Conservation (phyloP, 1,284 basidiomycete species). For the Boletus smithii region DNA sequence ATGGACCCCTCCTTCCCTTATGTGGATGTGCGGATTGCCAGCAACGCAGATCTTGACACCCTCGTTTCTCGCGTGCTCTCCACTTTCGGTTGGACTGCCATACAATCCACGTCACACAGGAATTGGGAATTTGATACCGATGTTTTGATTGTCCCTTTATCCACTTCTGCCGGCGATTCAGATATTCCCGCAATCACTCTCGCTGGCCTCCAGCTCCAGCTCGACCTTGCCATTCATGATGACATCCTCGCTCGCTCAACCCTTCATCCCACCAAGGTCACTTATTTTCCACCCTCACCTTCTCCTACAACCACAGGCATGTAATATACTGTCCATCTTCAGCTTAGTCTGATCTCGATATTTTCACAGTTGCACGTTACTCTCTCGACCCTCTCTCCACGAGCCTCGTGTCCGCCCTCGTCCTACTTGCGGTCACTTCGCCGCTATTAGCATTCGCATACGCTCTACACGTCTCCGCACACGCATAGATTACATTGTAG, state of each 20-base stretch:
- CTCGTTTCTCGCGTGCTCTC: conserved; percentile 28
- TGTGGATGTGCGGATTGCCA: conserved; percentile 16
- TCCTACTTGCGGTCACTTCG: conserved; percentile 17
- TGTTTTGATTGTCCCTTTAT: conserved; percentile 22
- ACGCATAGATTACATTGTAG: conserved; percentile 3
- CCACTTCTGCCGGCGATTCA: conserved; percentile 1
- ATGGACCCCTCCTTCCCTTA: conserved; percentile 29
- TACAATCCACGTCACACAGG: conserved; percentile 14
- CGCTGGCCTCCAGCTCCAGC: conserved; percentile 22
- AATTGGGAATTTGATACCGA: conserved; percentile 33
- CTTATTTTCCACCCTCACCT: conserved; percentile 26
- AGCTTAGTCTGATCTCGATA: conserved; percentile 1
- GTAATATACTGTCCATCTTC: conserved; percentile 1
- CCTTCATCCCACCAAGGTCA: conserved; percentile 28
- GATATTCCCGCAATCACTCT: conserved; percentile 10
- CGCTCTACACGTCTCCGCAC: conserved; percentile 14
- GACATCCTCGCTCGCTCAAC: conserved; percentile 23
- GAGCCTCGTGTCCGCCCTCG: conserved; percentile 16
- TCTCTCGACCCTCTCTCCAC: conserved; percentile 11
- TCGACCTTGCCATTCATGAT: conserved; percentile 29
- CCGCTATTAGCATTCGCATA: conserved; percentile 22
- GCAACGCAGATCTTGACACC: conserved; percentile 26
- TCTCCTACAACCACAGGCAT: conserved; percentile 15
- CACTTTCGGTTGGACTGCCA: conserved; percentile 25
- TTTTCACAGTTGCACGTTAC: conserved; percentile 10